Evolutionary conservation across 2,329 filamentous ascomycete species (phyloP).

Genomic region (Fusarium sp.): DNA sequence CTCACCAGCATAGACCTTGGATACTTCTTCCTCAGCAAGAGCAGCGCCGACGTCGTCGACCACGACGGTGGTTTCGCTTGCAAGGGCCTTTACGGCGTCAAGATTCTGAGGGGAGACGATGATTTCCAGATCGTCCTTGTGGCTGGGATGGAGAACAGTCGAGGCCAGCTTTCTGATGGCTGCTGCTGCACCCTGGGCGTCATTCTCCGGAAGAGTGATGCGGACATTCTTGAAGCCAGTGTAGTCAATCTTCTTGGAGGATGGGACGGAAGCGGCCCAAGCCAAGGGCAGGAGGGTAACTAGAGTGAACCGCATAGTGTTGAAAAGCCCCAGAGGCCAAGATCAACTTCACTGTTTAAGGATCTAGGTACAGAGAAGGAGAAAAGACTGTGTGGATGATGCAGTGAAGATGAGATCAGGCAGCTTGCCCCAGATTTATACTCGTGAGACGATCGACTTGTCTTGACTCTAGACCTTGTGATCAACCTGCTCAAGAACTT

Average conservation of each 20-base stretch:
- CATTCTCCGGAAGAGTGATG: constrained; percentile 21
- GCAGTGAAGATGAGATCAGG: background rate
- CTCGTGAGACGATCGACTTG: background rate
- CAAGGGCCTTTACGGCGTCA: constrained; percentile 23
- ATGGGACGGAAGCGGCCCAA: constrained; percentile 19
- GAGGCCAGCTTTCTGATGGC: constrained; percentile 31
- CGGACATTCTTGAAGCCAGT: constrained; percentile 36
- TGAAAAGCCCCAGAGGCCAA: background rate
- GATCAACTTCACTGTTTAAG: background rate
- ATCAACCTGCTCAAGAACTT: constrained; percentile 16
- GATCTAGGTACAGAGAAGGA: background rate
- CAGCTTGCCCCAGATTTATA: constrained; percentile 11
- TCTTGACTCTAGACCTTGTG: background rate
- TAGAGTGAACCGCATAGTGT: constrained; percentile 21
- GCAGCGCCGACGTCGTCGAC: constrained; percentile 32
- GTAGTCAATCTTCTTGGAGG: constrained; percentile 34
- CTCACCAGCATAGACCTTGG: constrained; percentile 24
- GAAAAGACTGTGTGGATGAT: background rate
- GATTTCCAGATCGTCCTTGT: constrained; percentile 24
- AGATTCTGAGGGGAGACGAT: constrained; percentile 32
- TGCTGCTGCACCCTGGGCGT: constrained; percentile 5
- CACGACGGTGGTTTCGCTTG: constrained; percentile 20
- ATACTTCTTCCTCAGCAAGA: constrained; percentile 21
- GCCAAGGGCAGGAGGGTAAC: constrained; percentile 25
- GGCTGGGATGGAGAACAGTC: constrained; percentile 27